phyloP scores from a whole-genome alignment of 2,329 filamentous ascomycete species.

The Pseudogymnoascus sp. region DNA sequence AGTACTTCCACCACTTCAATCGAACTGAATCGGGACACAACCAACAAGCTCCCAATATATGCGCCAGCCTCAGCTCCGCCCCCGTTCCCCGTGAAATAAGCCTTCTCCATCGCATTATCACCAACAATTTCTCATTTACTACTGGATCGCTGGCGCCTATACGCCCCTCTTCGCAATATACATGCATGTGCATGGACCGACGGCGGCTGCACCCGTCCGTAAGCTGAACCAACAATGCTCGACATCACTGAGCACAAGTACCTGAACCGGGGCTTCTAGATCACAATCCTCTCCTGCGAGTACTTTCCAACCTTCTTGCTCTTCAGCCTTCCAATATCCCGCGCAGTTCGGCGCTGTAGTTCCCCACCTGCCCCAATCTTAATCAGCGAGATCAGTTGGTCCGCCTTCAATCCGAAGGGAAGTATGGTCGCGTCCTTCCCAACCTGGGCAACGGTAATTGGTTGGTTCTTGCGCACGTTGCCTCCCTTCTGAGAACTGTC shows the following conservation, averaged over 20 bases:
- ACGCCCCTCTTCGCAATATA: slow-evolving; percentile 5
- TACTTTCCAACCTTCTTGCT: slow-evolving; percentile 76
- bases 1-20: not conserved
- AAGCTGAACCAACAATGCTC: slow-evolving; percentile 8
- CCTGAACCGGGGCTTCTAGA: slow-evolving; percentile 36
- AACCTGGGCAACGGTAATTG: slow-evolving; percentile 36
- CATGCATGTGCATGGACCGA: not conserved
- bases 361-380: slow-evolving; percentile 64
- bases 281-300: slow-evolving; percentile 66
- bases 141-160: slow-evolving; percentile 5
- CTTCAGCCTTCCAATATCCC: slow-evolving; percentile 69
- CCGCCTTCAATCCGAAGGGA: slow-evolving; percentile 63
- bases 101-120: not conserved
- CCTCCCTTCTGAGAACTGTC: slow-evolving; percentile 7
- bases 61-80: slow-evolving; percentile 3
- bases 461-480: slow-evolving; percentile 33
- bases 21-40: not conserved
- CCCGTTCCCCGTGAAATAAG: not conserved
- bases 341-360: slow-evolving; percentile 55
- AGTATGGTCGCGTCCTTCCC: slow-evolving; percentile 42
- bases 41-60: not conserved
- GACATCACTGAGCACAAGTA: slow-evolving; percentile 3
- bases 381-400: slow-evolving; percentile 38
- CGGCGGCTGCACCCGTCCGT: not conserved
- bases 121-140: slow-evolving; percentile 4